Conservation (phyloP, 495 filamentous ascomycete species). For the Aspergillus kassunensis region DNA sequence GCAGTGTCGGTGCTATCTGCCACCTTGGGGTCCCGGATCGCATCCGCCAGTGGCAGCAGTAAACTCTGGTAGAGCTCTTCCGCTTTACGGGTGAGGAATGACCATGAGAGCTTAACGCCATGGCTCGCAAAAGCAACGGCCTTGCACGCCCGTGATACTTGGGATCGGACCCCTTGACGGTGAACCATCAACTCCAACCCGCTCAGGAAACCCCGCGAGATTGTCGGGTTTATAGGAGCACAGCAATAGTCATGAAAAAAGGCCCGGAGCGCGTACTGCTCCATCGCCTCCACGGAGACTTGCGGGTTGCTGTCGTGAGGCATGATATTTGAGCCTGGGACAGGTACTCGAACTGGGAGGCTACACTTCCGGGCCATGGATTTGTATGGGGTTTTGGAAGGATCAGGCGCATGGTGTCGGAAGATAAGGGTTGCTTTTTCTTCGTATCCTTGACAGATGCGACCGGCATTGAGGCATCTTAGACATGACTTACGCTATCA, state of each 20-base stretch:
- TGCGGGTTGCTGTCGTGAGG: constrained; percentile 18
- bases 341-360: constrained; percentile 17
- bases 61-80: constrained; percentile 25
- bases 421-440: constrained; percentile 16
- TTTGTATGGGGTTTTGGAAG: constrained; percentile 3
- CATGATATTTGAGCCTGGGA: constrained; percentile 16
- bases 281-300: constrained; percentile 13
- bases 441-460: constrained; percentile 30
- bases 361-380: constrained; percentile 29
- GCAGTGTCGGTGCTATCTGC: constrained; percentile 16
- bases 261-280: constrained; percentile 23
- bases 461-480: constrained; percentile 26
- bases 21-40: constrained; percentile 11
- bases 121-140: constrained; percentile 24
- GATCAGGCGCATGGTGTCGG: constrained; percentile 19
- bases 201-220: constrained; percentile 26
- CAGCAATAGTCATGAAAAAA: constrained; percentile 33
- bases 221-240: constrained; percentile 14
- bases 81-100: constrained; percentile 19
- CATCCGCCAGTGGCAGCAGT: constrained; percentile 18
- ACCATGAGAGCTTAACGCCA: constrained; percentile 22
- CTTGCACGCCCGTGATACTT: constrained; percentile 25
- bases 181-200: constrained; percentile 24
- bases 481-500: constrained; percentile 22
- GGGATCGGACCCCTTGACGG: constrained; percentile 17